Evolutionary conservation across 139 green algal genomes (phyloP).

Genomic region (Zygnema circumcarinatum): DNA sequence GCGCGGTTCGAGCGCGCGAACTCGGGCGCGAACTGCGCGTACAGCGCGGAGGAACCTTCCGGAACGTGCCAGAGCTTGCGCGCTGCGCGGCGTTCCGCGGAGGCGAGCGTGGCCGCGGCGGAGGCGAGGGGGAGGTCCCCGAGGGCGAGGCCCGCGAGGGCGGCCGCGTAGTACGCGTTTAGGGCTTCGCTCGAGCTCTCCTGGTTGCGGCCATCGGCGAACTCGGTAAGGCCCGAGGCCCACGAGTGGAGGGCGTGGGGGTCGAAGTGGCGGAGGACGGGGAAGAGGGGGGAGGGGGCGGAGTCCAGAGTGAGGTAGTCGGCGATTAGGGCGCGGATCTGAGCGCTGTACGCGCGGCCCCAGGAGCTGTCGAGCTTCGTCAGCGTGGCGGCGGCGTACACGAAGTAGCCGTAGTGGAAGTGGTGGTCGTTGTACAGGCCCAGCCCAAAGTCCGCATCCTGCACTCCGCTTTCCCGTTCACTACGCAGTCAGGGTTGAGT

Average conservation of each 20-base stretch:
- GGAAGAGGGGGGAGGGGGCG: constrained; percentile 53
- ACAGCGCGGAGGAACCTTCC: background rate
- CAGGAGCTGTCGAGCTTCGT: constrained; percentile 46
- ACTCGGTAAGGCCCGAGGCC: constrained; percentile 56
- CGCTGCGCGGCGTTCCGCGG: constrained; percentile 45
- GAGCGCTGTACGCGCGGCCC: background rate
- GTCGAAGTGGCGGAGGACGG: constrained; percentile 61
- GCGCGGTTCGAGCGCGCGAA: constrained; percentile 47
- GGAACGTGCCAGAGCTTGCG: constrained; percentile 63
- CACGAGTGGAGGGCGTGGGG: constrained; percentile 64
- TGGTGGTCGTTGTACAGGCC: constrained; percentile 70
- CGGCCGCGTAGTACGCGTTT: constrained; percentile 65
- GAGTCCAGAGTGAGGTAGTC: constrained; percentile 16
- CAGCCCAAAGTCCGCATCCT: constrained; percentile 57
- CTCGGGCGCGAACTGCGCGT: constrained; percentile 14
- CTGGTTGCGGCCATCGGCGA: constrained; percentile 66
- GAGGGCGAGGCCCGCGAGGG: constrained; percentile 54
- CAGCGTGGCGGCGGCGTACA: constrained; percentile 62
- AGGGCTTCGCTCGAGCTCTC: constrained; percentile 65
- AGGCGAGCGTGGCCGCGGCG: constrained; percentile 56
- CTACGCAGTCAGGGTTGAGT: too few species aligned
- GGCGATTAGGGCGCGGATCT: constrained; percentile 1
- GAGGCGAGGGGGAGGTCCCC: constrained; percentile 44
- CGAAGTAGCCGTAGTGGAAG: constrained; percentile 67
- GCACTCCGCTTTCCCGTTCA: too few species aligned